Evolutionary conservation across 2,329 filamentous ascomycete species (phyloP).

Genomic region (Beauveria sp.): DNA sequence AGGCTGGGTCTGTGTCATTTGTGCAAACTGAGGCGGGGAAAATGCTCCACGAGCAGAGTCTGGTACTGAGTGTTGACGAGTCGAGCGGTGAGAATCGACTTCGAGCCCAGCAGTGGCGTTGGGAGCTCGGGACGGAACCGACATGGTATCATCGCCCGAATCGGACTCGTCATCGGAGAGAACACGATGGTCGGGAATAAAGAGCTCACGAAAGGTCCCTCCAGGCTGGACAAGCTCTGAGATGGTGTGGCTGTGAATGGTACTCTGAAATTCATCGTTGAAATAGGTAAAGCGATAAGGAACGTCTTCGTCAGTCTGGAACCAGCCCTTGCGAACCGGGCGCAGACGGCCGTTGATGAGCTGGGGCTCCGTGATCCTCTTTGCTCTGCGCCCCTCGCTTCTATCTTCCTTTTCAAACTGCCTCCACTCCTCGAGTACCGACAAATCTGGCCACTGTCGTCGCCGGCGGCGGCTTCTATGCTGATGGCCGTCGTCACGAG

Average conservation of each 20-base stretch:
- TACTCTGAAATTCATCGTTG: conserved; percentile 93
- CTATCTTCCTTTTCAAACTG: conserved; percentile 77
- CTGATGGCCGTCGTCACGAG: conserved; percentile 33
- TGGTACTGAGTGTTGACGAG: conserved; percentile 38
- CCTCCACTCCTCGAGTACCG: conserved; percentile 82
- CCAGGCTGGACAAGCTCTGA: conserved; percentile 86
- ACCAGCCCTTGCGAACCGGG: conserved; percentile 75
- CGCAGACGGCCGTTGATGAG: conserved; percentile 84
- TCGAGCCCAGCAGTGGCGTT: conserved; percentile 21
- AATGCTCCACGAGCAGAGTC: conserved; percentile 21
- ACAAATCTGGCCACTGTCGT: conserved; percentile 78
- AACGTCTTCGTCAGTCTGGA: conserved; percentile 76
- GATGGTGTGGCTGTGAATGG: conserved; percentile 92
- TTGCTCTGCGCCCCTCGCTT: conserved; percentile 73
- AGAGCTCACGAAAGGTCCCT: conserved; percentile 76
- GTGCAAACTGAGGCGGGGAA: conserved; percentile 19
- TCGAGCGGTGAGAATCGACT: conserved; percentile 35
- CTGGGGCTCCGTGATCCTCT: conserved; percentile 89
- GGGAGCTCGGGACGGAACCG: conserved; percentile 19
- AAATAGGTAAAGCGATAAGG: conserved; percentile 98
- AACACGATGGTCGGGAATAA: conserved; percentile 76
- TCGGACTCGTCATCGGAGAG: conserved; percentile 68
- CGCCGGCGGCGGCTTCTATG: conserved; percentile 49
- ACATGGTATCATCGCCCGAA: conserved; percentile 38
- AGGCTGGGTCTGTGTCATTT: neutral